Base-by-base conservation (phyloP, 1,284 basidiomycete genomes). In the Leccinum glutinopallens region DNA sequence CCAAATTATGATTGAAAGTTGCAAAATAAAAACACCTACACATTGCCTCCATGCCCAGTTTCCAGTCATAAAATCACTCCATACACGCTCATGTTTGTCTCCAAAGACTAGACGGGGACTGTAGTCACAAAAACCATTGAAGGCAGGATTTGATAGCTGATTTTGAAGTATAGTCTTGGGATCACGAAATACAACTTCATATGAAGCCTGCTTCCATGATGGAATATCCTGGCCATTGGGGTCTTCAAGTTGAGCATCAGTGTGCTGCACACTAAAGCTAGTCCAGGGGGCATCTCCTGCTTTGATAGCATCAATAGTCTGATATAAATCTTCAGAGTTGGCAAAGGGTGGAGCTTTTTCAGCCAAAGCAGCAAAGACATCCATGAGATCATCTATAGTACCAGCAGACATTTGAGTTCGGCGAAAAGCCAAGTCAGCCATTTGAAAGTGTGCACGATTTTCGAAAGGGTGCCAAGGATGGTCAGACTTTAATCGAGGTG, bases 31-130 rank as follows among this genome's bases (percentile, higher is more conserved):
- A 32, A 32, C 8, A 8, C 29, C 5, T 2, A 55, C 54, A 55
- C 54, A 55, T 32, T 55, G 54, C 17, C 54, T 33, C 54, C 54
- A 55, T 55, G 54, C 29, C 54, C 54, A 55, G 5, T 55, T 55
- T 2, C 54, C 54, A 55, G 54, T 55, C 54, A 55, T 55, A 55
- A 55, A 55, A 55, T 55, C 29, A 55, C 29, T n/a, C 54, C 54
- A 55, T 10, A 55, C 29, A 32, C 29, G 29, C 29, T 55, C 54
- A 55, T 55, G 13, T 9, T 55, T n/a, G 29, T 55, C 54, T 55
- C 54, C 54, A 55, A 55, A 55, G 17, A 55, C 54, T 19, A 32
- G 54, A n/a, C 17, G 29, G 6, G 54, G 54, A n/a, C 54, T 29
- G 3, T n/a, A 55, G 54, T 55, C 29, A 55, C 5, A 55, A 32